These are phyloP conservation scores for Colletotrichum scovillei DNA, from an alignment of 2,329 filamentous ascomycete species.

Conservation along the genomic window DNA sequence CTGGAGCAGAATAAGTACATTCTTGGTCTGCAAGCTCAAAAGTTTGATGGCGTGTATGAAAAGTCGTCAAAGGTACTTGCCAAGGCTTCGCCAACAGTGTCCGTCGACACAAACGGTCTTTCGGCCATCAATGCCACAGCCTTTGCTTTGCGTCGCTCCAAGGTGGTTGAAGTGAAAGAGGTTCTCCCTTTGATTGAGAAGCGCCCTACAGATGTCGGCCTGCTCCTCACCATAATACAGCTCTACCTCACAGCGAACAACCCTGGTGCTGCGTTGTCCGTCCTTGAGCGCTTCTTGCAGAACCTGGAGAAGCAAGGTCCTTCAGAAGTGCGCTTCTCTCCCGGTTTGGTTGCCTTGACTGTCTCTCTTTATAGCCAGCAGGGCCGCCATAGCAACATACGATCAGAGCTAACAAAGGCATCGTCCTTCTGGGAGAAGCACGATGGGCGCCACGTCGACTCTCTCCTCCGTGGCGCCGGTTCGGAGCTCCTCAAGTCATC, in stretches of 20 bases:
- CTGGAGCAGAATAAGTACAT: constrained; percentile 73
- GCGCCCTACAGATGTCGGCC: constrained; percentile 82
- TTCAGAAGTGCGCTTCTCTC: constrained; percentile 81
- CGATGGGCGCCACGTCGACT: constrained; percentile 55
- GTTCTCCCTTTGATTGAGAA: constrained; percentile 78
- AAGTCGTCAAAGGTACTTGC: constrained; percentile 58
- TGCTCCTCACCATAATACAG: constrained; percentile 83
- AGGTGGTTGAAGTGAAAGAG: constrained; percentile 75
- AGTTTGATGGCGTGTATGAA: constrained; percentile 70
- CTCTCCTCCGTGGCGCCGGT: constrained; percentile 85
- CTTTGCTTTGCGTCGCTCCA: constrained; percentile 50
- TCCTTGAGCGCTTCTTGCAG: constrained; percentile 80
- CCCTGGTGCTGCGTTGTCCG: constrained; percentile 76
- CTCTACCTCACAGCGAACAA: constrained; percentile 81
- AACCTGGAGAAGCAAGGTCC: constrained; percentile 73
- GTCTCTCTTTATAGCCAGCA: constrained; percentile 83
- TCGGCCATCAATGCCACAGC: constrained; percentile 77
- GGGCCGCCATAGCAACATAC: constrained; percentile 78
- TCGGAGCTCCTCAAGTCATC: constrained; percentile 83
- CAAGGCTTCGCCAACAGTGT: constrained; percentile 40
- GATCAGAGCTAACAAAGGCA: constrained; percentile 80
- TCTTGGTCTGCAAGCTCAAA: constrained; percentile 74
- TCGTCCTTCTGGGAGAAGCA: constrained; percentile 83
- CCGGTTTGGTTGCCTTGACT: constrained; percentile 83
- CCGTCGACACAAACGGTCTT: constrained; percentile 51